Base-by-base conservation (phyloP, 352 stramenopile species). In the Phytopythium vexans region DNA sequence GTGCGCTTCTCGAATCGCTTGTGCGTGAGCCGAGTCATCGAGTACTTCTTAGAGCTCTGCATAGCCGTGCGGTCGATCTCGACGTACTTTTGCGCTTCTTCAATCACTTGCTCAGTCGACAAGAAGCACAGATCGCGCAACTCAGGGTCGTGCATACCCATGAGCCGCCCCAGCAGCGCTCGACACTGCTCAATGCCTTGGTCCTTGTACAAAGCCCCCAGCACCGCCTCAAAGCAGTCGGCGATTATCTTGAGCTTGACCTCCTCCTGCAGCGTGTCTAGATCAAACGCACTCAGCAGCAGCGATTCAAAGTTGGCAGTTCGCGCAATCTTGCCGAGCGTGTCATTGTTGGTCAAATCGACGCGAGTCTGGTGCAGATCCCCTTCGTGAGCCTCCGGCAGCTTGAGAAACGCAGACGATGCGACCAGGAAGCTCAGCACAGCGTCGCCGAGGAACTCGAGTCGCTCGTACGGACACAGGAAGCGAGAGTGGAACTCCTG, bases 351-450 rank as follows among this genome's bases (percentile, higher is more conserved):
- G 2, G 81, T 77, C 41, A 95, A 78, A 21, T 89, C 78, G 10
- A 85, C 71, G 9, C 83, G 77, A 35, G 72, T 84, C 33, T 92
- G 65, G 43, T 91, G 77, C 34, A 94, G 54, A 12, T 87, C 72
- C 5, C 74, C 73, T 64, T 95, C 86, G 35, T 77, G 46, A 3
- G 68, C 77, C 15, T 83, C 60, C n/a, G 74, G 77, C 27, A 91
- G 54, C 61, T 94, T 89, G n/a, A 92, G 50, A 53, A 92, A 93
- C 11, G 78, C 63, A 14, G 83, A 89, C 10, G 82, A 89, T 16
- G 86, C 82, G 37, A 92, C 76, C 10, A 95, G 58, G 52, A 94
- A 91, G 21, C 82, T 84, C n/a, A 95, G 65, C 49, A 92, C 86
- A 0, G 83, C 79, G 42, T 95, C 84, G 10, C 86, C 86, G 0